These are phyloP conservation scores for Castanea crenata DNA, from an alignment of 306 rosid genomes.

Conservation along the genomic window DNA sequence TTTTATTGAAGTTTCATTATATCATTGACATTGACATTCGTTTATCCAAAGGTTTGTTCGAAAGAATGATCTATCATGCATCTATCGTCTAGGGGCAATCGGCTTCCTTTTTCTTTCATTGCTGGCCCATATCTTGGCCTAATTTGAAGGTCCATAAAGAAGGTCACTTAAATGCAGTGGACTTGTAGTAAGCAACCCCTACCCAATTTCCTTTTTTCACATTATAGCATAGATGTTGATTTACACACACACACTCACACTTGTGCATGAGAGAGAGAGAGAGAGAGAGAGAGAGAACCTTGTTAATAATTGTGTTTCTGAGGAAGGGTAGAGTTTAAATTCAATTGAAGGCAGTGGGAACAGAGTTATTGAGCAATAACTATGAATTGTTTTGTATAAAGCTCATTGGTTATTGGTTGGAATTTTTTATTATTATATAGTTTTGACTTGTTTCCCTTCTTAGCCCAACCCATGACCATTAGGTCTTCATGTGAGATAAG, in stretches of 20 bases:
- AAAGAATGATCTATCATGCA: neutral
- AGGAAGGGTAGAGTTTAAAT: conserved; percentile 43
- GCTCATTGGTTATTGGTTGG: neutral
- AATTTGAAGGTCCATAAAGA: conserved; percentile 45
- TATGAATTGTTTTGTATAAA: conserved; percentile 25
- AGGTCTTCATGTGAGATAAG: neutral
- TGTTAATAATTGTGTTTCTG: conserved; percentile 20
- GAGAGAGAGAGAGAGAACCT: conserved; percentile 9
- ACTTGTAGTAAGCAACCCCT: conserved; percentile 31
- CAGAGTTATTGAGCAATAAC: conserved; percentile 43
- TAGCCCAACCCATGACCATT: neutral
- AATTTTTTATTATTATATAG: neutral
- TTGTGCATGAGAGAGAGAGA: neutral
- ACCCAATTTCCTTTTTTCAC: conserved; percentile 35
- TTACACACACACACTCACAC: neutral
- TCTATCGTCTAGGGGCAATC: conserved; percentile 3
- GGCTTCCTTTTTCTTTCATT: conserved; percentile 23
- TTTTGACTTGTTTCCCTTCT: conserved; percentile 2
- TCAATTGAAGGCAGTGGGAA: conserved; percentile 56
- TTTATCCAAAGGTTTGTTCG: conserved; percentile 22
- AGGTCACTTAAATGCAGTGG: conserved; percentile 48
- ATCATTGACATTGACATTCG: conserved; percentile 10
- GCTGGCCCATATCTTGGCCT: conserved; percentile 43
- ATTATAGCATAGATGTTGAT: conserved; percentile 48
- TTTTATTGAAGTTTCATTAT: neutral